phyloP scores from a whole-genome alignment of 345 rosid genomes.

The Turritis glabra region DNA sequence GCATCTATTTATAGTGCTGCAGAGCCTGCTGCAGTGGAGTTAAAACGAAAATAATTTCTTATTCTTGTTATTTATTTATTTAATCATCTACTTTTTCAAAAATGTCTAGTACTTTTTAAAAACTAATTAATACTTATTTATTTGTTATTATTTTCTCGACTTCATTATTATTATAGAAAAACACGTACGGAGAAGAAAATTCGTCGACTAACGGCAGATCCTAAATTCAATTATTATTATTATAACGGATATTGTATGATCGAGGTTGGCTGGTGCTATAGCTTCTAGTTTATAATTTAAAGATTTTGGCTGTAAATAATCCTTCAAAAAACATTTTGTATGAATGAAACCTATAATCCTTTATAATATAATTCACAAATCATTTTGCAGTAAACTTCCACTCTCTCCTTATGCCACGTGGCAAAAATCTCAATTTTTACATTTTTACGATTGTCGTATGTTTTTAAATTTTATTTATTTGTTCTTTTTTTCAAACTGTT shows the following conservation, averaged over 20 bases:
- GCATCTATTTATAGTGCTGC: conserved; percentile 32
- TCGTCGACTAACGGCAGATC: neutral
- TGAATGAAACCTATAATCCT: no score
- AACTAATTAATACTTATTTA: neutral
- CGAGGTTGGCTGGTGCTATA: neutral
- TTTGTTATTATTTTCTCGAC: neutral
- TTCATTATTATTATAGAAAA: neutral
- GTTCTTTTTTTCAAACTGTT: no score
- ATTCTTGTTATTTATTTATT: neutral
- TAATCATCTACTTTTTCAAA: neutral
- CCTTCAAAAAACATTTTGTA: no score
- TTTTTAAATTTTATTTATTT: no score
- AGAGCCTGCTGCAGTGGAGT: neutral
- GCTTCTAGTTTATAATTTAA: neutral
- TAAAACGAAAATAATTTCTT: neutral
- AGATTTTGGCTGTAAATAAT: neutral
- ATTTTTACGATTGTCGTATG: no score
- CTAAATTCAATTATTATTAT: neutral
- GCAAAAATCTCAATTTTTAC: no score
- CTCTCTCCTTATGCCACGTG: no score
- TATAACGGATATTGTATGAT: neutral
- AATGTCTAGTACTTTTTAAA: neutral
- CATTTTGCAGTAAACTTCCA: no score
- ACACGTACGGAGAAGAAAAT: neutral
- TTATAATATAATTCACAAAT: no score